Percentiles rank a stretch among this genome's conserved stretches.
Evolutionary conservation across 2,329 filamentous ascomycete species (phyloP).

Genomic region (Paracoccidioides brasiliensis): DNA sequence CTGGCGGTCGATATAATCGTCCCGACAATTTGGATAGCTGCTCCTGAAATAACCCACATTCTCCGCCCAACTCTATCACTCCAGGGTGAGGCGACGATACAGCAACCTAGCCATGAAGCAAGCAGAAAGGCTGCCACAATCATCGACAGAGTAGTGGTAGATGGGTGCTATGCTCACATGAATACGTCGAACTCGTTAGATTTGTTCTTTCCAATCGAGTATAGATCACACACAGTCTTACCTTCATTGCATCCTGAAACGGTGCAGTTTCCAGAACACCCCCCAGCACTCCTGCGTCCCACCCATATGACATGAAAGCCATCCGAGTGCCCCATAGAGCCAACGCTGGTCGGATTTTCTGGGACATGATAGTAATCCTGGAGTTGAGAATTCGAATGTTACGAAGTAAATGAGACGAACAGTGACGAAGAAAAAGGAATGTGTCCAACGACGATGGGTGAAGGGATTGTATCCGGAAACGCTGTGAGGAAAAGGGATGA

Average conservation of each 20-base stretch:
- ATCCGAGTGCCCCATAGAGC: constrained; percentile 10
- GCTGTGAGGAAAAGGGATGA: no score
- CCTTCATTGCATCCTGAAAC: constrained; percentile 21
- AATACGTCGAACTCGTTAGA: background rate
- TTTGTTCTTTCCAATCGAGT: background rate
- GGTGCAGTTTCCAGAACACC: constrained; percentile 19
- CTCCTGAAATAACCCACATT: constrained; percentile 17
- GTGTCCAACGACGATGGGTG: no score
- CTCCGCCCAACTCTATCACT: constrained; percentile 16
- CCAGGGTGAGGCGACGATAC: constrained; percentile 15
- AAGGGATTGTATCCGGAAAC: no score
- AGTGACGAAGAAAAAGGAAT: no score
- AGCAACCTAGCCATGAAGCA: constrained; percentile 20
- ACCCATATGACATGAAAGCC: constrained; percentile 24
- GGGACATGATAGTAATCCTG: background rate
- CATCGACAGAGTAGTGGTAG: constrained; percentile 18
- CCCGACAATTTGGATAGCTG: constrained; percentile 18
- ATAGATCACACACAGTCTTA: constrained; percentile 7
- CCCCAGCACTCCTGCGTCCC: constrained; percentile 24
- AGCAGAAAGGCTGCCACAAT: constrained; percentile 19
- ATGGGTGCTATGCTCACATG: constrained; percentile 11
- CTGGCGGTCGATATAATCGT: constrained; percentile 18
- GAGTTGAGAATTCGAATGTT: no score
- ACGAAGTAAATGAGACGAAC: no score
- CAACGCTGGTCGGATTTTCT: constrained; percentile 2